Evolutionary conservation across 345 rosid species (phyloP), one percentile per base, ranked within the genome.

Genomic region (Bruguiera sexangula): DNA sequence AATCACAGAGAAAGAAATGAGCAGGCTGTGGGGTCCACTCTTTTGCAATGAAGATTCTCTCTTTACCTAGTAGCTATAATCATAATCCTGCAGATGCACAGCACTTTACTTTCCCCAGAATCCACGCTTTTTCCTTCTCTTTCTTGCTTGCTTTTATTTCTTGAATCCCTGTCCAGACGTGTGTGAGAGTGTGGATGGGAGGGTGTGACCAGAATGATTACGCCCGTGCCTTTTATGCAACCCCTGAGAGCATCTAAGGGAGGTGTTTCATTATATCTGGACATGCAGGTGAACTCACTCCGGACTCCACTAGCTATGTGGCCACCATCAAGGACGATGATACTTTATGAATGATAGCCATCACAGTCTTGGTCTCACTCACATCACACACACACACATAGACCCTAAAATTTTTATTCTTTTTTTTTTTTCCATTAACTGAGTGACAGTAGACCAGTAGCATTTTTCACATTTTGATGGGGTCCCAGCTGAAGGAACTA

Each of bases 31-130:
- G 66, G 82, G 75, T 69, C 81, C 81, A 69, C 1, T 64, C n/a
- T 4, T 54, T 60, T 58, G 20, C 26, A 22, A 54, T 48, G 69
- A 76, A 80, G 86, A 80, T 83, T 83, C 84, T 82, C 16, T 15
- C 50, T 18, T 3, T 11, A 43, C 18, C 77, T 26, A 73, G 69
- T 21, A 60, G 72, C 78, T 71, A 73, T 68, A 62, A 80, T 73
- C 70, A 80, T 74, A 57, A 60, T 60, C 68, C 66, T 55, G 60
- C 57, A 37, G 30, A 74, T 56, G 30, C 75, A 55, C 60, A 55
- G 27, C 8, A 0, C 70, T 43, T 83, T 73, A 52, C 80, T 84
- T 81, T 78, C 78, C 72, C 73, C 69, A 66, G 56, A 80, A 78
- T 73, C 68, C 55, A 31, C 9, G 7, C 65, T 62, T 51, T 73